Evolutionary conservation across 768 basidiomycete genomes (phyloP).

Genomic region (Saitozyma podzolica): DNA sequence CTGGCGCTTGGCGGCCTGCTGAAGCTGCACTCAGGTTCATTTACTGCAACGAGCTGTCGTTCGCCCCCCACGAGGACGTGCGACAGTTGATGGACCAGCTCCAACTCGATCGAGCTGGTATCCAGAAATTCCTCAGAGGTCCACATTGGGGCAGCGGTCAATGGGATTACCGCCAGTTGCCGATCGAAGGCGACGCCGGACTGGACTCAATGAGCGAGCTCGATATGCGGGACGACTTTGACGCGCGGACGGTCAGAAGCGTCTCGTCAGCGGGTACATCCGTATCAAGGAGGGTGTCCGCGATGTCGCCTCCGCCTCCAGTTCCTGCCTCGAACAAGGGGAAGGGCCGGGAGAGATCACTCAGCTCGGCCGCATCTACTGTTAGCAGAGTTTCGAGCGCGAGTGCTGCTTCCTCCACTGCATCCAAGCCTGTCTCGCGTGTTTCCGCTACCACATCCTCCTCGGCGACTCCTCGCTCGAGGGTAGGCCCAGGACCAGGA

Average conservation of each 20-base stretch:
- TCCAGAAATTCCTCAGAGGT: constrained; percentile 39
- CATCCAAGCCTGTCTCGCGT: not conserved
- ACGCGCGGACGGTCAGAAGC: constrained; percentile 17
- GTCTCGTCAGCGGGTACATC: constrained; percentile 23
- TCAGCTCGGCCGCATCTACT: not conserved
- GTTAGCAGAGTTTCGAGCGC: not conserved
- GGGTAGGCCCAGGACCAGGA: not conserved
- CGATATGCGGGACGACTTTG: constrained; percentile 51
- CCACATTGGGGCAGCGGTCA: constrained; percentile 63
- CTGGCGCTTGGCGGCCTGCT: too few relatives aligned
- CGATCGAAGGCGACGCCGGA: constrained; percentile 54
- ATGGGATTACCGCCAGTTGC: constrained; percentile 64
- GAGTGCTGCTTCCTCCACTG: too few relatives aligned
- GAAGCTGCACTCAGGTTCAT: constrained; percentile 47
- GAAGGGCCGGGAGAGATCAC: too few relatives aligned
- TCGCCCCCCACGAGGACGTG: constrained; percentile 70
- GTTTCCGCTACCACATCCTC: not conserved
- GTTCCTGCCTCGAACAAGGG: too few relatives aligned
- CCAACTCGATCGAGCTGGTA: constrained; percentile 66
- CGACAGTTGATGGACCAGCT: constrained; percentile 66
- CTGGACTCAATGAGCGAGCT: constrained; percentile 40
- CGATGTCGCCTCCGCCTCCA: not conserved
- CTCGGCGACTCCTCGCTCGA: not conserved
- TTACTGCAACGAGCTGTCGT: constrained; percentile 72
- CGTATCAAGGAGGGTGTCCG: not conserved